Percentiles rank a stretch among this genome's conserved stretches.
Conservation (phyloP, 2,329 filamentous ascomycete genomes). For the Beauveria rudraprayagi region DNA sequence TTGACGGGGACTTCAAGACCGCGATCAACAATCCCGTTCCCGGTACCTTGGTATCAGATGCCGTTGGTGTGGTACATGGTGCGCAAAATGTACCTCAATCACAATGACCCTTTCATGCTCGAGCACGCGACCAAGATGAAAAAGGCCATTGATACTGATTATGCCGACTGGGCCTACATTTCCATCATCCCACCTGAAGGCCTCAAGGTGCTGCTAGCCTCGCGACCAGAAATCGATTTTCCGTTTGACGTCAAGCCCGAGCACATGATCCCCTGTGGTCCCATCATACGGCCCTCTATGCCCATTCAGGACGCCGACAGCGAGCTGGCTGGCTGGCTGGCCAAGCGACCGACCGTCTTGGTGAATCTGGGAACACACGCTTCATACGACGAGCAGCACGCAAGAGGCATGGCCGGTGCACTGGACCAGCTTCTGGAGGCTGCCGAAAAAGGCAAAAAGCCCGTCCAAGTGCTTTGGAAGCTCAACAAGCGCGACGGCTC, state of each 20-base stretch:
- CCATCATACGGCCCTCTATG: slow-evolving; percentile 33
- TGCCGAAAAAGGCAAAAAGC: not conserved
- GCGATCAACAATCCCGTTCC: slow-evolving; percentile 1
- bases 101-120: not conserved
- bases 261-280: slow-evolving; percentile 27
- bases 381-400: slow-evolving; percentile 17
- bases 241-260: slow-evolving; percentile 31
- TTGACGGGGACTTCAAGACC: not conserved
- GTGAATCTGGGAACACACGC: slow-evolving; percentile 39
- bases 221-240: slow-evolving; percentile 16
- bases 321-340: slow-evolving; percentile 35
- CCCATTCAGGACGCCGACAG: slow-evolving; percentile 32
- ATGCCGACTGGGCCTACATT: slow-evolving; percentile 7
- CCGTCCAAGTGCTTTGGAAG: slow-evolving; percentile 25
- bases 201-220: not conserved
- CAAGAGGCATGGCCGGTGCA: slow-evolving; percentile 20
- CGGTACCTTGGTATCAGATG: slow-evolving; percentile 3
- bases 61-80: slow-evolving; percentile 6
- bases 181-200: not conserved
- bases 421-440: slow-evolving; percentile 12
- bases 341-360: slow-evolving; percentile 33
- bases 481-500: slow-evolving; percentile 14
- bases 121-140: not conserved
- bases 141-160: not conserved
- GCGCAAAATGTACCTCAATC: slow-evolving; percentile 1